Evolutionary conservation across 495 filamentous ascomycete species (phyloP).

Genomic region (Aspergillus sparsus): DNA sequence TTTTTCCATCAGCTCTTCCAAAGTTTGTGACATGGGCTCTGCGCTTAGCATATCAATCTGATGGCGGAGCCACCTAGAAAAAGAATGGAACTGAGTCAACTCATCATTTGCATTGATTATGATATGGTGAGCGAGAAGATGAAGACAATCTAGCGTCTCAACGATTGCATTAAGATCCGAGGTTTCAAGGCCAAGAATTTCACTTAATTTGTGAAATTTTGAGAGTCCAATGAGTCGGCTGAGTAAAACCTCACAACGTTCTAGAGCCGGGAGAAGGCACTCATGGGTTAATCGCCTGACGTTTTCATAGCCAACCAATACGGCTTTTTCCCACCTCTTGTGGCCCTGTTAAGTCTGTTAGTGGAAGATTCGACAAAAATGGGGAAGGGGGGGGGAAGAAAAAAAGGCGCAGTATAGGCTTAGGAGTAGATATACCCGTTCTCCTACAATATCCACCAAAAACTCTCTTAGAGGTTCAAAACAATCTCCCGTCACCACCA

Average conservation of each 20-base stretch:
- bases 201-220: conserved; percentile 70
- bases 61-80: conserved; percentile 81
- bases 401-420: background rate
- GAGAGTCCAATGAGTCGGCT: conserved; percentile 84
- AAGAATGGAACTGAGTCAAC: conserved; percentile 71
- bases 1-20: conserved; percentile 50
- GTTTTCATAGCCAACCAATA: conserved; percentile 71
- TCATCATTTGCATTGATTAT: conserved; percentile 73
- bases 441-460: conserved; percentile 81
- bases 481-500: conserved; percentile 82
- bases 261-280: conserved; percentile 82
- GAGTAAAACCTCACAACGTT: conserved; percentile 78
- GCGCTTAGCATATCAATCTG: conserved; percentile 68
- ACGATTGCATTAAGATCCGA: conserved; percentile 58
- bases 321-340: conserved; percentile 92
- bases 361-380: background rate
- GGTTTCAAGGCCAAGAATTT: conserved; percentile 64
- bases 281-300: conserved; percentile 79
- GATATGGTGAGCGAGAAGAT: conserved; percentile 72
- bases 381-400: background rate
- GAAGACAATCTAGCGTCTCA: conserved; percentile 72
- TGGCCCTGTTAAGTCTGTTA: conserved; percentile 64
- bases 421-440: conserved; percentile 59
- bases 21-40: conserved; percentile 47
- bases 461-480: conserved; percentile 79